phyloP scores from a whole-genome alignment of 2,329 filamentous ascomycete species.

The Neonectria coccinea region DNA sequence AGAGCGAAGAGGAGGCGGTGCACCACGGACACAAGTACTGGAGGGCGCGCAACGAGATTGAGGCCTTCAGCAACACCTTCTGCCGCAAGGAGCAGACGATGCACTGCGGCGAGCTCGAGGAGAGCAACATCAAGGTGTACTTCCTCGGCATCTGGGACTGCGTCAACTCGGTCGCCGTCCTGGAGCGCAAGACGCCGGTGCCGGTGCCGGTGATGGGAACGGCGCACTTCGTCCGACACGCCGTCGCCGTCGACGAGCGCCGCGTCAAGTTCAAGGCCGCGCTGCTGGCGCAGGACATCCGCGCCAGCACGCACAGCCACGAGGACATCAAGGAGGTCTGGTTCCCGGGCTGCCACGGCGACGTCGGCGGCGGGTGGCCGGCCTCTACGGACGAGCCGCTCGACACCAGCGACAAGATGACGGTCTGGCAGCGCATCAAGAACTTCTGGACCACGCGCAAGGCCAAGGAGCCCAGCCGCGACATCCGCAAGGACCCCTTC shows the following conservation, averaged over 20 bases:
- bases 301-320: constrained; percentile 37
- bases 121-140: constrained; percentile 59
- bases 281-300: constrained; percentile 57
- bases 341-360: constrained; percentile 66
- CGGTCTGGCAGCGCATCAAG: constrained; percentile 51
- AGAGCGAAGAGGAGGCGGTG: constrained; percentile 29
- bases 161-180: constrained; percentile 62
- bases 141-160: constrained; percentile 69
- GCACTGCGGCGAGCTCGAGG: constrained; percentile 25
- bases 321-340: constrained; percentile 64
- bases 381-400: constrained; percentile 44
- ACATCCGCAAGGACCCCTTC: constrained; percentile 50
- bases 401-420: constrained; percentile 44
- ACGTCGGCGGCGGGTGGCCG: constrained; percentile 66
- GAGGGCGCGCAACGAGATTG: constrained; percentile 51
- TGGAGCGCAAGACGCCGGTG: constrained; percentile 53
- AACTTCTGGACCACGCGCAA: constrained; percentile 52
- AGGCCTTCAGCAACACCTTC: constrained; percentile 61
- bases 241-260: constrained; percentile 65
- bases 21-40: constrained; percentile 41
- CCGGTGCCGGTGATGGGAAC: constrained; percentile 55
- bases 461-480: constrained; percentile 46
- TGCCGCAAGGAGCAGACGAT: constrained; percentile 53
- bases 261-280: constrained; percentile 67
- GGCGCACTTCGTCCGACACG: constrained; percentile 62